Conservation (phyloP, 2,329 filamentous ascomycete species). For the Chrysoporthe puriensis region DNA sequence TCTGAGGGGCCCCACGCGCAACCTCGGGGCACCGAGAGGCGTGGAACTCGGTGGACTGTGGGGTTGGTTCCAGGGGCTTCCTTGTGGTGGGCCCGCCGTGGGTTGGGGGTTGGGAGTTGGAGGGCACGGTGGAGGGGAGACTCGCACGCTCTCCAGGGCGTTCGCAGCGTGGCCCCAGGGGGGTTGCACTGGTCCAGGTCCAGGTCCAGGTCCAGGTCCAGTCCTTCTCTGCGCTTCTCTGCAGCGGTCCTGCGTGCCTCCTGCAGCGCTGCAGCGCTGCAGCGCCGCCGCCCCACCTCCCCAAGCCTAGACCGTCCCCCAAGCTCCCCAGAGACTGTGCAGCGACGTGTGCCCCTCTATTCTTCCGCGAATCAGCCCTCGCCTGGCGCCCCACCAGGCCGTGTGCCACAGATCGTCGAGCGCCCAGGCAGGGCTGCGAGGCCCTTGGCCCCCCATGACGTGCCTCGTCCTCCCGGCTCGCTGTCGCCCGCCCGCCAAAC, state of each 20-base stretch:
- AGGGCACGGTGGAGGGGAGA: background rate
- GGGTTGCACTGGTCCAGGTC: too few species aligned
- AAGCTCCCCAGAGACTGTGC: slow-evolving; percentile 14
- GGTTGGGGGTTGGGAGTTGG: background rate
- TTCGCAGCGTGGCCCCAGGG: background rate
- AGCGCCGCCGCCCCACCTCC: background rate
- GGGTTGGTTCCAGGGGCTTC: slow-evolving; percentile 9
- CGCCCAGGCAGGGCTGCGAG: background rate
- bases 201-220: background rate
- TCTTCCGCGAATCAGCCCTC: slow-evolving; percentile 17
- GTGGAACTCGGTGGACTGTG: background rate
- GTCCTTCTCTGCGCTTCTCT: slow-evolving; percentile 13
- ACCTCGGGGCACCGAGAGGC: too few species aligned
- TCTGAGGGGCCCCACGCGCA: too few species aligned
- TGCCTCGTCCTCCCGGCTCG: slow-evolving; percentile 12
- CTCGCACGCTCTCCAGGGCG: background rate
- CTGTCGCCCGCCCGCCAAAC: slow-evolving; percentile 11
- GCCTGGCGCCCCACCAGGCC: background rate
- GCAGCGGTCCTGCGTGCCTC: slow-evolving; percentile 1
- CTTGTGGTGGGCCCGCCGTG: background rate
- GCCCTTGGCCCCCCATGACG: slow-evolving; percentile 12
- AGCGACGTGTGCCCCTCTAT: slow-evolving; percentile 7
- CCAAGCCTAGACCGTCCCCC: slow-evolving; percentile 8
- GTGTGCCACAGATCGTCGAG: slow-evolving; percentile 8
- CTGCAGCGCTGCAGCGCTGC: background rate